Evolutionary conservation across 2,329 filamentous ascomycete species (phyloP).

Genomic region (Trematosphaeria pertusa): DNA sequence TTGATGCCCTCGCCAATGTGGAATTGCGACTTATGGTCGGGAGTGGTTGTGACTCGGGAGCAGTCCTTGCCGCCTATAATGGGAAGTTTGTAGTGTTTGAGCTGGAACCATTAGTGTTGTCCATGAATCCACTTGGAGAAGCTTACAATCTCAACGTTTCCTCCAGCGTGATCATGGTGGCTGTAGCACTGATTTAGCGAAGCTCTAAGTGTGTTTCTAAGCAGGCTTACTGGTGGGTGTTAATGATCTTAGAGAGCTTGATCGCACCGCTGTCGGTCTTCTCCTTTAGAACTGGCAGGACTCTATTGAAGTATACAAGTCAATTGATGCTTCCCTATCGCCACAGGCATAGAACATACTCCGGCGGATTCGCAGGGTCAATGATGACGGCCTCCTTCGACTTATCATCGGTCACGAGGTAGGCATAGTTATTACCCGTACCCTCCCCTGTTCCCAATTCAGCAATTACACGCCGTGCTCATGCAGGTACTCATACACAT

Average conservation of each 20-base stretch:
- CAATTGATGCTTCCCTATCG: background rate
- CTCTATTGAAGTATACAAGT: constrained; percentile 55
- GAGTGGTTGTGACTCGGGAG: constrained; percentile 77
- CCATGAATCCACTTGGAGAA: background rate
- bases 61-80: constrained; percentile 92
- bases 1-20: constrained; percentile 80
- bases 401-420: constrained; percentile 62
- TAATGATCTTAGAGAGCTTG: constrained; percentile 87
- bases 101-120: constrained; percentile 44
- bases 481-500: constrained; percentile 70
- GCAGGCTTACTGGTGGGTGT: constrained; percentile 87
- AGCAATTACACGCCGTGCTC: background rate
- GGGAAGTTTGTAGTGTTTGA: constrained; percentile 68
- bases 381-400: constrained; percentile 67
- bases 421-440: constrained; percentile 82
- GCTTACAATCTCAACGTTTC: constrained; percentile 78
- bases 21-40: constrained; percentile 77
- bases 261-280: constrained; percentile 74
- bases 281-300: constrained; percentile 72
- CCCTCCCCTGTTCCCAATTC: constrained; percentile 69
- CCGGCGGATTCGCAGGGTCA: constrained; percentile 78
- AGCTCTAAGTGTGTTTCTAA: background rate
- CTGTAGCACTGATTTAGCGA: constrained; percentile 55
- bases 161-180: constrained; percentile 93
- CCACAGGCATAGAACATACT: constrained; percentile 64